Evolutionary conservation across 495 filamentous ascomycete genomes (phyloP).

Genomic region (Tuber brumale): DNA sequence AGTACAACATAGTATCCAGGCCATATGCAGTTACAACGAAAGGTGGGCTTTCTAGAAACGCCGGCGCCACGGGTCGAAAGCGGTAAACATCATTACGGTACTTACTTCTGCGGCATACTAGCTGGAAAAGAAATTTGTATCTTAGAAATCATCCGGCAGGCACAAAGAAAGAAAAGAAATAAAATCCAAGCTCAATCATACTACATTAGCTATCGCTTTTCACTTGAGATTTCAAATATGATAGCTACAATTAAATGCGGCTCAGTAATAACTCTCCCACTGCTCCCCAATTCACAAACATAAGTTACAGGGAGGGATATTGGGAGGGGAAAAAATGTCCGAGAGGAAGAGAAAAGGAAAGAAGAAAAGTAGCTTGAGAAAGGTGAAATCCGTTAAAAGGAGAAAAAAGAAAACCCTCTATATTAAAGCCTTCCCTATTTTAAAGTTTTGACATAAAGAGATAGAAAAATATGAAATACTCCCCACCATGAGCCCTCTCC

Average conservation of each 20-base stretch:
- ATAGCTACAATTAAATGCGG: not conserved
- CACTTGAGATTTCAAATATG: not conserved
- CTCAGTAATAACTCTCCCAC: not conserved
- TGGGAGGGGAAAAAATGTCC: not conserved
- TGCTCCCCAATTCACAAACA: not conserved
- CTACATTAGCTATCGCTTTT: not conserved
- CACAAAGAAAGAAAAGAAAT: not conserved
- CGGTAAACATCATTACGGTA: not conserved
- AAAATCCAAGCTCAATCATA: not conserved
- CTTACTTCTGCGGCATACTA: not conserved
- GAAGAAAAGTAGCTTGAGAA: not conserved
- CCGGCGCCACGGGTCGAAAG: not conserved
- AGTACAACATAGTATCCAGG: not conserved
- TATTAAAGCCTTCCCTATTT: conserved; percentile 5
- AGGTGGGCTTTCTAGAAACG: not conserved
- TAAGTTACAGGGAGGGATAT: not conserved
- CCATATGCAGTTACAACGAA: not conserved
- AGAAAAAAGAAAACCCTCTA: not conserved
- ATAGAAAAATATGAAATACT: not conserved
- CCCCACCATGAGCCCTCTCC: not conserved
- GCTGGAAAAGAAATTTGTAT: not conserved
- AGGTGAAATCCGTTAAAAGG: not conserved
- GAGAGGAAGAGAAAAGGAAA: not conserved
- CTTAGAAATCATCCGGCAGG: not conserved
- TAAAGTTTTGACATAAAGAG: not conserved